phyloP scores from a whole-genome alignment of 345 rosid species.

The Erucastrum elatum region DNA sequence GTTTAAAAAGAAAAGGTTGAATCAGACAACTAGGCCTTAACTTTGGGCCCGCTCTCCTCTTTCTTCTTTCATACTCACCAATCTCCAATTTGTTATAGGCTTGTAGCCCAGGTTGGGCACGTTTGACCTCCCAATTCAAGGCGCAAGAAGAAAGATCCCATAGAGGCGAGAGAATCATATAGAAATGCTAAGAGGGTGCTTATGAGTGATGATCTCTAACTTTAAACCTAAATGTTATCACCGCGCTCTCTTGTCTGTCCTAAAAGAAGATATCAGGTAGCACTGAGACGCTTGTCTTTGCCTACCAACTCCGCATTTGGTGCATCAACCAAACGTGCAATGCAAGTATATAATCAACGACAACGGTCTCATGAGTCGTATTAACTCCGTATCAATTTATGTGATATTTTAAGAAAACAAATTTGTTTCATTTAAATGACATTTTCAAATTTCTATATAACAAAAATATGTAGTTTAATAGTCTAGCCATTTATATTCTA shows the following conservation, averaged over 20 bases:
- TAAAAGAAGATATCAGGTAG: not conserved
- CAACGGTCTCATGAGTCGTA: no score
- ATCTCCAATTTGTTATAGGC: not conserved
- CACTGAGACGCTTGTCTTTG: not conserved
- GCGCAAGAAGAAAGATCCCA: not conserved
- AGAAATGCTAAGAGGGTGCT: not conserved
- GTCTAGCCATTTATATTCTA: no score
- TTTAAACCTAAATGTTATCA: not conserved
- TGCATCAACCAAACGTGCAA: no score
- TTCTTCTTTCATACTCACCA: not conserved
- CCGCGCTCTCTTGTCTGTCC: not conserved
- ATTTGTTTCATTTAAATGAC: no score
- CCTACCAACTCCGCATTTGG: conserved; percentile 5
- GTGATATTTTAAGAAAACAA: no score
- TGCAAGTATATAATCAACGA: no score
- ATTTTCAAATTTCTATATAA: no score
- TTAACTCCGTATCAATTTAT: no score
- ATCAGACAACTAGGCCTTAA: not conserved
- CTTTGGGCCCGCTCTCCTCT: not conserved
- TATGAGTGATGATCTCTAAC: not conserved
- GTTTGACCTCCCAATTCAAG: not conserved
- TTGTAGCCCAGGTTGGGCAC: not conserved
- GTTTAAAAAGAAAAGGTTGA: not conserved
- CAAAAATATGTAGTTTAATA: no score
- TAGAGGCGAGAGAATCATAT: not conserved